Base-by-base conservation (phyloP, 768 basidiomycete species). In the Psilocybe azurescens region DNA sequence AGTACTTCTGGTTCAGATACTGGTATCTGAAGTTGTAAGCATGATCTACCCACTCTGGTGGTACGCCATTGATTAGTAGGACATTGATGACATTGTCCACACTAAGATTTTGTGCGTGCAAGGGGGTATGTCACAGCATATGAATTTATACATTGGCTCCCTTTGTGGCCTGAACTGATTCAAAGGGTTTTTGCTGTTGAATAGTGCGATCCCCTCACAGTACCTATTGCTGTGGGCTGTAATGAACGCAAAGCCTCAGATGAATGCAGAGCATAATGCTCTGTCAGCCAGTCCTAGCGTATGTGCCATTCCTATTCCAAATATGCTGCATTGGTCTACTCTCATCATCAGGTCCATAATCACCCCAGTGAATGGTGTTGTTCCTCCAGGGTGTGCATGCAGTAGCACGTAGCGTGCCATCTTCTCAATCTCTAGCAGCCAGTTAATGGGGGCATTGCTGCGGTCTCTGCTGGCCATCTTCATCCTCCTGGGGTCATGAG, bases 21-120 rank as follows among this genome's bases (percentile, higher is more conserved):
- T 55, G 53, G 32, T 18, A 55, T 14, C 50, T 20, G n/a, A 33
- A 55, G 53, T 10, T 55, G 30, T 63, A 63, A 0, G 44, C 14
- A 30, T 63, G 62, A 30, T 63, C 54, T 14, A 63, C 28, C 62
- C 58, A 63, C n/a, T 38, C 46, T n/a, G 46, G 38, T 3, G 58
- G 62, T 3, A 63, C 55, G 0, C 47, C 18, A 29, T 63, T 63
- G 8, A 41, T n/a, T 3, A 63, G 18, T 13, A 63, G 49, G 4
- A 14, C 9, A 3, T 59, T 14, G 28, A 63, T 32, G 5, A 58
- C 44, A 20, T 63, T 57, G 13, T 52, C 10, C 20, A 47, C 5
- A 0, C 41, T 32, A 5, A 60, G 10, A 46, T 60, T 64, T n/a
- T n/a, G n/a, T n/a, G 6, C 30, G 16, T 7, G 13, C 18, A 52